Evolutionary conservation across 768 basidiomycete genomes (phyloP), one percentile per base, ranked within the genome.

Genomic region (Tricholoma sp.): DNA sequence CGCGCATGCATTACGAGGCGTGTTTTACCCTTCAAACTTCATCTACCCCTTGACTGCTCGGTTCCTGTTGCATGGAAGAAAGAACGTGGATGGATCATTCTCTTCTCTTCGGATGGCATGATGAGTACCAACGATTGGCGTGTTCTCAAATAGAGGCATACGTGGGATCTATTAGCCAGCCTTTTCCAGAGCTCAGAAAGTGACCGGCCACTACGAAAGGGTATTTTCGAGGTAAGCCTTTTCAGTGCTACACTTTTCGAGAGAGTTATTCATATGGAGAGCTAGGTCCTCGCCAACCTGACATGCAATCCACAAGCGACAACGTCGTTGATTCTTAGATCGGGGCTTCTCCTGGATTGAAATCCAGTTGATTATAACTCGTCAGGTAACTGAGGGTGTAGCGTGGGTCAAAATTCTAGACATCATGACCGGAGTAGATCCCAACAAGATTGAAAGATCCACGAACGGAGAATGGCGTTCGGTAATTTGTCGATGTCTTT

Each of bases 31-130:
- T 0, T 86, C 90, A 1, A 86, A 88, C 52, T 91, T 93, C 69
- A 85, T 91, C 45, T 98, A 96, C 66, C 93, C 95, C 0, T 73
- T 88, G 14, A 89, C 88, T 0, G 85, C 91, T 1, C 82, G 89
- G 4, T 98, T 97, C 78, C 81, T 98, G 5, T 80, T 98, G 0
- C 94, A 97, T 94, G 91, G 88, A 88, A 84, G 72, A 88, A 85
- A 69, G 93, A 96, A 64, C 78, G 92, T n/a, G 79, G 78, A 1
- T 98, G 94, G 94, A 94, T 96, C 27, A 72, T 96, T 32, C 79
- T 82, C 41, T 91, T 93, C 69, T 71, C 96, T 37, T 78, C 86
- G 0, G 92, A 96, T 59, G 91, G 91, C 0, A 86, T 92, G 82
- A 77, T 78, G 60, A 80, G 84, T 50, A 76, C 78, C 0, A 79